phyloP scores from a whole-genome alignment of 1,284 basidiomycete species.

The Mycena citricolor region DNA sequence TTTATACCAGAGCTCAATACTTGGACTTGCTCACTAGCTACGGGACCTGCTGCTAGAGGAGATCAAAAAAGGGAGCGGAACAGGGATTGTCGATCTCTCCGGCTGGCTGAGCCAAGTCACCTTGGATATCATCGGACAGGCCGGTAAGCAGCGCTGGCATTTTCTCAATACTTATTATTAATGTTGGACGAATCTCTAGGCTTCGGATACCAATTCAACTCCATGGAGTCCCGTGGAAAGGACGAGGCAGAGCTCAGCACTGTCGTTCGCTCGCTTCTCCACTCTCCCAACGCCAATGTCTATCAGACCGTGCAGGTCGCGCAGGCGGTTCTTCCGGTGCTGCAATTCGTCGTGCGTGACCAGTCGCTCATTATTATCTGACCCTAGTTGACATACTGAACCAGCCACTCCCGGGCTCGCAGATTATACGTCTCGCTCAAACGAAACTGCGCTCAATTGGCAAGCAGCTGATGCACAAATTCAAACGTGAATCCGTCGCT shows the following conservation, averaged over 20 bases:
- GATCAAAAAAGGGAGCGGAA: conserved; percentile 28
- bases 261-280: conserved; percentile 6
- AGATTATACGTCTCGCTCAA: conserved; percentile 6
- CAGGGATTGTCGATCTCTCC: conserved; percentile 46
- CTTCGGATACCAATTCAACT: conserved; percentile 69
- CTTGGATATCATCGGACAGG: conserved; percentile 68
- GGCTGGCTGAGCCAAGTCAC: conserved; percentile 57
- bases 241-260: conserved; percentile 44
- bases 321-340: not conserved
- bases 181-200: conserved; percentile 34
- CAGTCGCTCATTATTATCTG: not conserved
- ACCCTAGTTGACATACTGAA: conserved; percentile 34
- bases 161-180: not conserved
- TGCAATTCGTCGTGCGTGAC: conserved; percentile 5
- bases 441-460: conserved; percentile 36
- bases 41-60: conserved; percentile 44
- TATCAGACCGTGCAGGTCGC: not conserved
- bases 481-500: conserved; percentile 36
- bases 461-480: conserved; percentile 38
- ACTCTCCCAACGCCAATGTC: conserved; percentile 11
- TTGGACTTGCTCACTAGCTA: conserved; percentile 37
- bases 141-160: conserved; percentile 39
- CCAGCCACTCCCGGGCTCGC: not conserved
- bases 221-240: conserved; percentile 36
- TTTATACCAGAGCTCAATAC: not conserved